phyloP scores from a whole-genome alignment of 2,329 filamentous ascomycete genomes.

The Ceratocystis colombiana region DNA sequence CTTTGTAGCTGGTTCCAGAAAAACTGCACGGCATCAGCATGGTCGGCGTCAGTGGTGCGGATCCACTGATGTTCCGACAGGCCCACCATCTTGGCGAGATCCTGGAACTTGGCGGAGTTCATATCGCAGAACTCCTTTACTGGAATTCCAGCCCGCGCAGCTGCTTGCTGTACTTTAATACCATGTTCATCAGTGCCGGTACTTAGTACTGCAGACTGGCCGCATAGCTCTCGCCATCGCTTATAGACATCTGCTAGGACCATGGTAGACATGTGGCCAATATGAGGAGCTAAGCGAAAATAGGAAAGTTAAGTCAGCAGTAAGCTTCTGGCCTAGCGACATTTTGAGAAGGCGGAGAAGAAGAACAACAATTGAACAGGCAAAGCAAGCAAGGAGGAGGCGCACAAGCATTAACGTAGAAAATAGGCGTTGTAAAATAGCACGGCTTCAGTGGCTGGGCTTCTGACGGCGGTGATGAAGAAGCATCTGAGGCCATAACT shows the following conservation, averaged over 20 bases:
- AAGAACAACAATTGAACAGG: not conserved
- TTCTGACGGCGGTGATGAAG: not conserved
- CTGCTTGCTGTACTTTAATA: constrained; percentile 90
- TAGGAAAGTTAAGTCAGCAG: not conserved
- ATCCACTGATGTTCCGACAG: constrained; percentile 80
- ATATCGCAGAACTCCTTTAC: constrained; percentile 82
- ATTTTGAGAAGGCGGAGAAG: not conserved
- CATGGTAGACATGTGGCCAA: constrained; percentile 91
- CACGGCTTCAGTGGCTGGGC: constrained; percentile 55
- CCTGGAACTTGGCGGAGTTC: constrained; percentile 68
- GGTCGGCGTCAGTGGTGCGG: constrained; percentile 74
- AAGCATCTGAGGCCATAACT: not conserved
- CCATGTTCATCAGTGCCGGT: constrained; percentile 97
- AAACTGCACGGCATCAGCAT: constrained; percentile 74
- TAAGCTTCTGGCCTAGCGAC: not conserved
- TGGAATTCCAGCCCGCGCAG: constrained; percentile 56
- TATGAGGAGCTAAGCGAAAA: constrained; percentile 61
- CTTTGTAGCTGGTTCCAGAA: constrained; percentile 78
- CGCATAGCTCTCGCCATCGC: constrained; percentile 73
- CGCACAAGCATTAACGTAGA: constrained; percentile 91
- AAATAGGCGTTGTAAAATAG: constrained; percentile 94
- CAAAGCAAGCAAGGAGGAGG: not conserved
- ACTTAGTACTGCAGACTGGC: constrained; percentile 59
- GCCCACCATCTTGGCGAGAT: constrained; percentile 58
- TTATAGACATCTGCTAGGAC: constrained; percentile 84